Conservation (phyloP, 768 basidiomycete genomes). For the Suillus sp. region DNA sequence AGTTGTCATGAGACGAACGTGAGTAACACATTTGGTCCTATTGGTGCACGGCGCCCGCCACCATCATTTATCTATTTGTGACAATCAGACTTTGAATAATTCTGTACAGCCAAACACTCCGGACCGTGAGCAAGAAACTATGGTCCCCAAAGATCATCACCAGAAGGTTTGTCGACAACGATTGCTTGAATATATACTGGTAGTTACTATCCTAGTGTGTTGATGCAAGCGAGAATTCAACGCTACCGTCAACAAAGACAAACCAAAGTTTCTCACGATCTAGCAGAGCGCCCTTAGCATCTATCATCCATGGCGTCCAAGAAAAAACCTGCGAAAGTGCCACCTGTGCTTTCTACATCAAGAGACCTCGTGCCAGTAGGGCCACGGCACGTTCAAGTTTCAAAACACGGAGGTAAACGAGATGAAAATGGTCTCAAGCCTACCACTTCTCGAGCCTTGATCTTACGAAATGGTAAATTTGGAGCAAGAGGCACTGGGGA, state of each 20-base stretch:
- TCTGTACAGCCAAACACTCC: not conserved
- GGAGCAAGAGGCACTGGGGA: slow-evolving; percentile 75
- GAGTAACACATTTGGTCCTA: not conserved
- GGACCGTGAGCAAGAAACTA: not conserved
- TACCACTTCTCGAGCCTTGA: slow-evolving; percentile 70
- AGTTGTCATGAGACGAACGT: not conserved
- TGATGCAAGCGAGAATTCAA: not conserved
- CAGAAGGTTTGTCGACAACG: not conserved
- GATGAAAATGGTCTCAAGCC: slow-evolving; percentile 56
- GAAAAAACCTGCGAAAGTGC: slow-evolving; percentile 27
- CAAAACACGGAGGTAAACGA: slow-evolving; percentile 40
- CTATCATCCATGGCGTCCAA: slow-evolving; percentile 26
- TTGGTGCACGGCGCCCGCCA: slow-evolving; percentile 2
- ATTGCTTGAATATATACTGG: not conserved
- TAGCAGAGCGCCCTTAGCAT: not conserved
- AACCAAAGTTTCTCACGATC: slow-evolving; percentile 1
- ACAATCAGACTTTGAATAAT: not conserved
- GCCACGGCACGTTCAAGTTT: slow-evolving; percentile 48
- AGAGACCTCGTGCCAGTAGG: slow-evolving; percentile 56
- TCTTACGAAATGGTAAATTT: slow-evolving; percentile 75
- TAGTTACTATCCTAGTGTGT: not conserved
- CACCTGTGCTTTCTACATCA: slow-evolving; percentile 22
- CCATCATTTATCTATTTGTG: not conserved
- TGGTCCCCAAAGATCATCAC: not conserved
- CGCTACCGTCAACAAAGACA: not conserved